Conservation (phyloP, 73 alveolate species). For the Stentor coeruleus region DNA sequence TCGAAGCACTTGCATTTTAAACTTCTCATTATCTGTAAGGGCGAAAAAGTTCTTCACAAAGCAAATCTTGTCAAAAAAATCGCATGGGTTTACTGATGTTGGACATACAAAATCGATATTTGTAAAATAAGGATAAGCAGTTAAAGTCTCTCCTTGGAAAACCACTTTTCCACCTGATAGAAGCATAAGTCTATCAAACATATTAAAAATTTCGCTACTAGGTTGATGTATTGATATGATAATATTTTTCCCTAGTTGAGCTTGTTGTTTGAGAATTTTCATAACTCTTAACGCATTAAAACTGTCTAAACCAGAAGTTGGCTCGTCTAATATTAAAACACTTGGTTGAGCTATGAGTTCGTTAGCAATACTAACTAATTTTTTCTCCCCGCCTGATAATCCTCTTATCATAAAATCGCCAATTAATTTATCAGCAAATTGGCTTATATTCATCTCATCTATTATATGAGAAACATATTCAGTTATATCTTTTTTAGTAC, state of each 20-base stretch:
- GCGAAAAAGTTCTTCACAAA: neutral
- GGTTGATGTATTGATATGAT: slow-evolving; percentile 50
- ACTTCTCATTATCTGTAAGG: neutral
- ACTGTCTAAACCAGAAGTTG: slow-evolving; percentile 32
- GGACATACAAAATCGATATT: slow-evolving; percentile 32
- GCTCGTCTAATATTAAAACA: slow-evolving; percentile 43
- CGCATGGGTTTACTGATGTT: slow-evolving; percentile 43
- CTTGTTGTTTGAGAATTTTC: slow-evolving; percentile 31
- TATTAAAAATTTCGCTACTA: slow-evolving; percentile 26
- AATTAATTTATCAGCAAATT: slow-evolving; percentile 25
- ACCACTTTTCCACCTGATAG: slow-evolving; percentile 33
- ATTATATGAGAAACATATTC: slow-evolving; percentile 16
- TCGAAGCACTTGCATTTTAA: neutral
- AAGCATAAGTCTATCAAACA: slow-evolving; percentile 37
- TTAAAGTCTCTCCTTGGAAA: slow-evolving; percentile 26
- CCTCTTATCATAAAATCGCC: slow-evolving; percentile 27
- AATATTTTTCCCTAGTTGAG: slow-evolving; percentile 36
- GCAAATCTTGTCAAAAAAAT: slow-evolving; percentile 25
- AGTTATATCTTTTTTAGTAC: neutral
- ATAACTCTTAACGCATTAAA: slow-evolving; percentile 32
- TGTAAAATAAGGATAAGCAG: neutral
- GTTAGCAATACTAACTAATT: slow-evolving; percentile 37
- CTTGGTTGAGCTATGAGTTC: slow-evolving; percentile 41
- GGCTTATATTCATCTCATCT: neutral
- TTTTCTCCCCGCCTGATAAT: slow-evolving; percentile 53